phyloP scores from a whole-genome alignment of 75 land plant genomes.

The Selaginella tamariscina region DNA sequence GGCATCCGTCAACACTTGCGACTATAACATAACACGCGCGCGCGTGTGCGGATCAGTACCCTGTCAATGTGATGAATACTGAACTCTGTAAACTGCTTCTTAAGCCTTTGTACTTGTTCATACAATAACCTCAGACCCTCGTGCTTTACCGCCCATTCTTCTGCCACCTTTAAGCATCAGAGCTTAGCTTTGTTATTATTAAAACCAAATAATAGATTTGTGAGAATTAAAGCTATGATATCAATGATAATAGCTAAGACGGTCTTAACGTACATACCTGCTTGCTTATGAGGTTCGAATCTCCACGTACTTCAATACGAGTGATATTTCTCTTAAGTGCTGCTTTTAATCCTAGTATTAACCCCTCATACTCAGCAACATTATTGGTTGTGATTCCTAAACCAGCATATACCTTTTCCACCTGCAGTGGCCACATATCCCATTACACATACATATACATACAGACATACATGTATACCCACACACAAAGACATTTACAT shows the following conservation, averaged over 20 bases:
- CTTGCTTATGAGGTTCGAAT: constrained; percentile 65
- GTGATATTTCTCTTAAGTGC: constrained; percentile 51
- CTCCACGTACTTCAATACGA: constrained; percentile 49
- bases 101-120: constrained; percentile 11
- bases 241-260: background rate
- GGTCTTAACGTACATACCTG: constrained; percentile 42
- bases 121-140: constrained; percentile 16
- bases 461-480: background rate
- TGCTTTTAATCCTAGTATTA: constrained; percentile 54
- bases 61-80: constrained; percentile 21
- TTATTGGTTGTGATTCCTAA: constrained; percentile 65
- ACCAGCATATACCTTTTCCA: constrained; percentile 17
- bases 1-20: background rate
- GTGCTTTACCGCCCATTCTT: constrained; percentile 17
- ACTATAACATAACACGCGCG: background rate
- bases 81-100: constrained; percentile 16
- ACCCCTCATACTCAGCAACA: constrained; percentile 73
- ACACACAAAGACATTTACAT: background rate
- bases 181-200: background rate
- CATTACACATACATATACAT: background rate
- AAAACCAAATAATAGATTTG: background rate
- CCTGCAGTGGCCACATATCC: background rate
- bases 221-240: background rate
- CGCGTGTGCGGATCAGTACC: background rate
- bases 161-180: constrained; percentile 19